Conservation (phyloP, 306 rosid species). For the Cucurbita ficifolia region DNA sequence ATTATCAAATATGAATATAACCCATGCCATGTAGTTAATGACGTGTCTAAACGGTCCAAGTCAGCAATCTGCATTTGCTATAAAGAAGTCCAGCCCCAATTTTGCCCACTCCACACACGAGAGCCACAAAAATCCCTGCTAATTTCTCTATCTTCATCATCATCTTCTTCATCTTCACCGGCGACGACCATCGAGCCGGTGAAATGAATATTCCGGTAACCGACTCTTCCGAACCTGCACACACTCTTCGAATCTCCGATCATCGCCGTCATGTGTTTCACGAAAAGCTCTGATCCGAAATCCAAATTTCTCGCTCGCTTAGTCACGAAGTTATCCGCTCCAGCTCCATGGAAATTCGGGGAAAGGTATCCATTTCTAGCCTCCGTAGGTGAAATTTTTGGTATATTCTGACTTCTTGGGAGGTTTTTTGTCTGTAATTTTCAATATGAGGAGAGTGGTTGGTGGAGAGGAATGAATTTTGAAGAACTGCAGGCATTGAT, state of each 20-base stretch:
- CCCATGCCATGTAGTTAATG: background rate
- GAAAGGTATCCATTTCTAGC: constrained; percentile 7
- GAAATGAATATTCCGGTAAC: constrained; percentile 57
- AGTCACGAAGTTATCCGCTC: constrained; percentile 10
- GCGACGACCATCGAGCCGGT: constrained; percentile 20
- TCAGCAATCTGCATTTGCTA: background rate
- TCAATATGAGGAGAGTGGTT: background rate
- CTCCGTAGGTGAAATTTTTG: background rate
- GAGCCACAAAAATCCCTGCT: background rate
- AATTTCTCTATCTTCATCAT: background rate
- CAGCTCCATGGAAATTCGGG: constrained; percentile 1
- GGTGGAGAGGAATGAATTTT: constrained; percentile 5
- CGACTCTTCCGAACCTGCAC: constrained; percentile 4
- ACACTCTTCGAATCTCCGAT: constrained; percentile 48
- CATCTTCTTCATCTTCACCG: constrained; percentile 6
- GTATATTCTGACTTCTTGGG: background rate
- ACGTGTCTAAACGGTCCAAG: background rate
- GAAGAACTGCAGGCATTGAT: constrained; percentile 1
- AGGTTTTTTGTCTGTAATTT: constrained; percentile 4
- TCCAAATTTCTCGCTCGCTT: constrained; percentile 10
- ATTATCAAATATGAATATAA: background rate
- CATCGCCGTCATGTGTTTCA: constrained; percentile 81
- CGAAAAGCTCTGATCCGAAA: constrained; percentile 31
- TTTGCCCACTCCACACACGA: background rate
- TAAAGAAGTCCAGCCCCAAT: background rate